Evolutionary conservation across 768 basidiomycete genomes (phyloP).

Genomic region (Sistotremastrum niveocremeum): DNA sequence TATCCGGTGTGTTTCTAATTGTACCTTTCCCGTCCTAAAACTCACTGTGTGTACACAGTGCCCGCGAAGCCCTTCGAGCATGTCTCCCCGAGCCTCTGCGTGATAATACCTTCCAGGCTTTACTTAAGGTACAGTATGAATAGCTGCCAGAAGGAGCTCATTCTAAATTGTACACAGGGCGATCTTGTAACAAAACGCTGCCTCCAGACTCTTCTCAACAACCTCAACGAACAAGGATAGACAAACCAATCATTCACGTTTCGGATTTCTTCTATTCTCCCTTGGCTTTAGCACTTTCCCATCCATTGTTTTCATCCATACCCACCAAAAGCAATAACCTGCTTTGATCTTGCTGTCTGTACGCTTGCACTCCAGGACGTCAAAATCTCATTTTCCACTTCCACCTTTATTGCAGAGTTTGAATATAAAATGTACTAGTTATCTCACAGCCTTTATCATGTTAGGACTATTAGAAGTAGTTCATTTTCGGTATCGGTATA

Average conservation of each 20-base stretch:
- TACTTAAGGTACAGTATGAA: slow-evolving; percentile 60
- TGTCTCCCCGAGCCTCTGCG: slow-evolving; percentile 92
- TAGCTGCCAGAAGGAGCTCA: neutral
- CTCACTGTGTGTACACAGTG: slow-evolving; percentile 32
- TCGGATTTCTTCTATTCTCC: too few species aligned
- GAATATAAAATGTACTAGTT: too few species aligned
- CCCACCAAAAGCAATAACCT: too few species aligned
- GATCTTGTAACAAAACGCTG: slow-evolving; percentile 98
- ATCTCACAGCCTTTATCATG: too few species aligned
- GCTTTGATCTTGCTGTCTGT: too few species aligned
- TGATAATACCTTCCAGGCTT: slow-evolving; percentile 81
- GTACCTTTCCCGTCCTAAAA: neutral
- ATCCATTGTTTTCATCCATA: too few species aligned
- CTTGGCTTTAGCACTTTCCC: too few species aligned
- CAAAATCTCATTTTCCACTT: too few species aligned
- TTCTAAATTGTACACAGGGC: slow-evolving; percentile 33
- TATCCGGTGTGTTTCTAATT: slow-evolving; percentile 46
- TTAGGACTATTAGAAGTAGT: too few species aligned
- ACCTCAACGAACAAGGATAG: slow-evolving; percentile 47
- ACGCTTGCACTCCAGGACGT: too few species aligned
- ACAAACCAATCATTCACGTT: neutral
- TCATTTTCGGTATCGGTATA: too few species aligned
- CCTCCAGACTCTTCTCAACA: slow-evolving; percentile 78
- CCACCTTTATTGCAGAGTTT: too few species aligned
- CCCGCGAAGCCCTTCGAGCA: slow-evolving; percentile 87